Conservation (phyloP, 805 yeast species). For the Yarrowia sp. region DNA sequence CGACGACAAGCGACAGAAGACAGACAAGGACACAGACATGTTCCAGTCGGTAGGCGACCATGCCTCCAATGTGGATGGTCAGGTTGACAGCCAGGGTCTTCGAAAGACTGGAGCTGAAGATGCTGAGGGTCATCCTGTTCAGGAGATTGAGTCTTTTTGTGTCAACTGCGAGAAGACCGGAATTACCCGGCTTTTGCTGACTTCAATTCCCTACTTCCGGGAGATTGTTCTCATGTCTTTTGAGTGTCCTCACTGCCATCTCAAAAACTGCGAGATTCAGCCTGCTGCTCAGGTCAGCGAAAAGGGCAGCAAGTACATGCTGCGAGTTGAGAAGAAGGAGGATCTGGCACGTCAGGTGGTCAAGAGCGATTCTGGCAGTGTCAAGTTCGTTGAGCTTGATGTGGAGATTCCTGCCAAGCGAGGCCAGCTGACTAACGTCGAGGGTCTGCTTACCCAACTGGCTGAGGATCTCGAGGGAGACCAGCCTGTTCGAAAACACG, state of each 20-base stretch:
- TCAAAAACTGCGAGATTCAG: constrained; percentile 88
- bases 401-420: constrained; percentile 93
- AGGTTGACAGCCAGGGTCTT: constrained; percentile 35
- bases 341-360: constrained; percentile 90
- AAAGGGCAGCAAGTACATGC: constrained; percentile 71
- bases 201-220: constrained; percentile 86
- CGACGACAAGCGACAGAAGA: constrained; percentile 25
- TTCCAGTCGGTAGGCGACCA: constrained; percentile 11
- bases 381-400: constrained; percentile 78
- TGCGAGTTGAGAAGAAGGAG: constrained; percentile 61
- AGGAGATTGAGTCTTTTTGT: constrained; percentile 90
- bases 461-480: constrained; percentile 72
- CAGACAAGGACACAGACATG: not conserved
- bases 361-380: constrained; percentile 80
- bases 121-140: constrained; percentile 89
- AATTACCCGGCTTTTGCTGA: constrained; percentile 73
- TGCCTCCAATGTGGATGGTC: not conserved
- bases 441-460: constrained; percentile 84
- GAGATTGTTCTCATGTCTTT: constrained; percentile 93
- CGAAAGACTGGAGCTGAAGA: constrained; percentile 73
- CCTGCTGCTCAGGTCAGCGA: constrained; percentile 92
- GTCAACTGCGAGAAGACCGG: constrained; percentile 93
- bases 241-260: constrained; percentile 91
- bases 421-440: constrained; percentile 90
- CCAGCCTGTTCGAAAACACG: constrained; percentile 71